Conservation (phyloP, 1,284 basidiomycete species). For the Sanghuangporus sanghuang region DNA sequence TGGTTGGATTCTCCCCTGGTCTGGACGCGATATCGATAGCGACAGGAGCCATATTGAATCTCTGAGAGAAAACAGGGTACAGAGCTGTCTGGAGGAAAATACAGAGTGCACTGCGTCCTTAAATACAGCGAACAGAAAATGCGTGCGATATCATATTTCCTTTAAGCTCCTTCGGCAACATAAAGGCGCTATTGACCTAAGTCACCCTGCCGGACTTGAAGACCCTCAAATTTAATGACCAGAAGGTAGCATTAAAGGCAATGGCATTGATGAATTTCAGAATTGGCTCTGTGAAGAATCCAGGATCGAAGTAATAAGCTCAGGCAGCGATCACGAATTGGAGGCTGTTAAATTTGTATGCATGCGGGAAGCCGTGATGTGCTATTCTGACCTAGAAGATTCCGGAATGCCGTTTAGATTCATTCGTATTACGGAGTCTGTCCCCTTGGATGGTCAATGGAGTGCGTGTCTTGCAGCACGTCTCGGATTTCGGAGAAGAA, state of each 20-base stretch:
- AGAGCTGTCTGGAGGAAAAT: background rate
- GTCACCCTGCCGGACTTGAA: background rate
- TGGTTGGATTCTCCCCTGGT: background rate
- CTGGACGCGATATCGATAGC: background rate
- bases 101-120: background rate
- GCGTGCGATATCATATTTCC: background rate
- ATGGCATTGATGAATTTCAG: background rate
- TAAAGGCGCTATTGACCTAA: background rate
- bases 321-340: background rate
- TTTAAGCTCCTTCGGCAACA: background rate
- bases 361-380: background rate
- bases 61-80: background rate
- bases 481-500: background rate
- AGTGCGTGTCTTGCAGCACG: background rate
- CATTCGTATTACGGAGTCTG: background rate
- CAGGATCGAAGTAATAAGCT: background rate
- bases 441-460: background rate
- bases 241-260: background rate
- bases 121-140: background rate
- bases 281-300: background rate
- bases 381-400: background rate
- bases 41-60: slow-evolving; percentile 10
- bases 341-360: background rate
- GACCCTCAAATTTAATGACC: background rate
- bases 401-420: background rate